Conservation (phyloP, 306 rosid species). For the Quercus dentata region DNA sequence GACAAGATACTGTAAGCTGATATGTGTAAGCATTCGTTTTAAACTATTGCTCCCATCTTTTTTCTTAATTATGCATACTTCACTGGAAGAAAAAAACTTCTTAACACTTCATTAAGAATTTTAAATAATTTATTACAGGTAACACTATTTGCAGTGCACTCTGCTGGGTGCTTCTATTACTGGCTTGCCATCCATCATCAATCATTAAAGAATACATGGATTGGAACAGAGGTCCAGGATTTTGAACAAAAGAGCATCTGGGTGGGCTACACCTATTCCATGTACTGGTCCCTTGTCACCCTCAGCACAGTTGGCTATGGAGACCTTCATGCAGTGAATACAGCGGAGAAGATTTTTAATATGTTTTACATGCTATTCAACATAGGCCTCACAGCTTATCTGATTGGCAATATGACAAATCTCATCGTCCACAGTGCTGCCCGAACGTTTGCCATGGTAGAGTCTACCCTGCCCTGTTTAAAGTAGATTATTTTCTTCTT, state of each 20-base stretch:
- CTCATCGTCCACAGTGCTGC: slow-evolving; percentile 71
- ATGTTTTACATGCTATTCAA: slow-evolving; percentile 77
- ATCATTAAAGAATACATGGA: slow-evolving; percentile 55
- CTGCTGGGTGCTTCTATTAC: slow-evolving; percentile 80
- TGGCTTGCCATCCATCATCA: slow-evolving; percentile 70
- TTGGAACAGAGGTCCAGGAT: slow-evolving; percentile 44
- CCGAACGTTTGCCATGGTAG: slow-evolving; percentile 62
- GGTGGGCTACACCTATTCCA: slow-evolving; percentile 66
- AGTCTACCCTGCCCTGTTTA: too few species aligned
- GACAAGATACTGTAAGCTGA: slow-evolving; percentile 62
- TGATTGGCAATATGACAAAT: slow-evolving; percentile 87
- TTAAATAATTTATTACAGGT: slow-evolving; percentile 45
- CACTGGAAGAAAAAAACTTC: background rate
- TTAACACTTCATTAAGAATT: background rate
- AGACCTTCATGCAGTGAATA: slow-evolving; percentile 76
- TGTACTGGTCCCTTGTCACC: slow-evolving; percentile 81
- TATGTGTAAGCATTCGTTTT: slow-evolving; percentile 55
- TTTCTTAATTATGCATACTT: background rate
- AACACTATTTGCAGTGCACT: slow-evolving; percentile 74
- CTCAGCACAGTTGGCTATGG: slow-evolving; percentile 92
- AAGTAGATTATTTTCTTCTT: too few species aligned
- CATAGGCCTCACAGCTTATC: slow-evolving; percentile 83
- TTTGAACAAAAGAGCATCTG: slow-evolving; percentile 50
- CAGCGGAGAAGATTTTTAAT: slow-evolving; percentile 65
- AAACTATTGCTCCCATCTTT: background rate